Evolutionary conservation across 352 stramenopile species (phyloP).

Genomic region (Globisporangium spinosum): DNA sequence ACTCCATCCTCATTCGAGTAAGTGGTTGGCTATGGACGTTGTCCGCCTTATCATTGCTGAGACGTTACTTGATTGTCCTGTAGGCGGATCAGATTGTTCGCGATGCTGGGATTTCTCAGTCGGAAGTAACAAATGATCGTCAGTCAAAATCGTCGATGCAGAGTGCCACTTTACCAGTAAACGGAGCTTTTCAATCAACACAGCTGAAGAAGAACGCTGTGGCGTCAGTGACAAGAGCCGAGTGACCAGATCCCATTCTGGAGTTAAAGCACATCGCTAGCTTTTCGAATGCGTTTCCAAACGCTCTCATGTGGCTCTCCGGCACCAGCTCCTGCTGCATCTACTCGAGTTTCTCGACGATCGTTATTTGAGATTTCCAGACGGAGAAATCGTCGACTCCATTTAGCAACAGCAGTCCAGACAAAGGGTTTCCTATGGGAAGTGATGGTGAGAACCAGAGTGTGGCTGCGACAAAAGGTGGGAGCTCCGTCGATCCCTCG

Average conservation of each 20-base stretch:
- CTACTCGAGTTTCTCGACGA: slow-evolving; percentile 62
- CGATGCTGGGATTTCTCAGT: slow-evolving; percentile 29
- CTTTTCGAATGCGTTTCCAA: slow-evolving; percentile 48
- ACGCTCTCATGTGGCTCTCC: slow-evolving; percentile 47
- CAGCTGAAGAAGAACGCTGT: slow-evolving; percentile 6
- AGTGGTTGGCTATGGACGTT: background rate
- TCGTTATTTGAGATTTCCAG: slow-evolving; percentile 47
- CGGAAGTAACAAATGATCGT: background rate
- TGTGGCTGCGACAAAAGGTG: slow-evolving; percentile 3
- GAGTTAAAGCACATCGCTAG: slow-evolving; percentile 55
- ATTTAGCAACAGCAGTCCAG: background rate
- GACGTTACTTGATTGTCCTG: background rate
- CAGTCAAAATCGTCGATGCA: background rate
- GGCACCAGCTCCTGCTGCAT: slow-evolving; percentile 36
- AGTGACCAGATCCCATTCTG: slow-evolving; percentile 69
- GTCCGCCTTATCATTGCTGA: too few relatives aligned
- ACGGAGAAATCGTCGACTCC: slow-evolving; percentile 1
- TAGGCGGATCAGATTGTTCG: slow-evolving; percentile 50
- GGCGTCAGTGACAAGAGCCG: slow-evolving; percentile 32
- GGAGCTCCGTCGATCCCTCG: background rate
- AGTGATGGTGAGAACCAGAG: background rate
- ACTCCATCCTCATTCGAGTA: slow-evolving; percentile 35
- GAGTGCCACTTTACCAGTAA: background rate
- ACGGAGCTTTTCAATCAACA: background rate
- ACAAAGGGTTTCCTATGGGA: background rate